These are phyloP conservation scores for Penicillium sp. DNA, from an alignment of 2,329 filamentous ascomycete genomes.

Conservation along the genomic window DNA sequence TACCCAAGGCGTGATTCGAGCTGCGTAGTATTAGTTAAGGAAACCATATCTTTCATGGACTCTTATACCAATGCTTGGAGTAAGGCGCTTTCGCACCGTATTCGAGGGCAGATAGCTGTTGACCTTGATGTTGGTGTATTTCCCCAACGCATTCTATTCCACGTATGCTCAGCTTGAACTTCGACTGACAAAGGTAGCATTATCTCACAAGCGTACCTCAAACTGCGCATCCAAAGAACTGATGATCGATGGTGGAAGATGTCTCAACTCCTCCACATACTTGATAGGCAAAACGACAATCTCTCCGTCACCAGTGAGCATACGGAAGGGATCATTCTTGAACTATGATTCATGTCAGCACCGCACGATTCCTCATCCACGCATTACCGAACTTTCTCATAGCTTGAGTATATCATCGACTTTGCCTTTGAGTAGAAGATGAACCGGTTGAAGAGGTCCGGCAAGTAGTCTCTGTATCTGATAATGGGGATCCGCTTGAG, in stretches of 20 bases:
- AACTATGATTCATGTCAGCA: conserved; percentile 24
- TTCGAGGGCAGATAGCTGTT: conserved; percentile 27
- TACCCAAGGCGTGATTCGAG: conserved; percentile 26
- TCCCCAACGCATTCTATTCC: conserved; percentile 30
- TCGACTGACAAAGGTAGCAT: background rate
- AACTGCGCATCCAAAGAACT: conserved; percentile 33
- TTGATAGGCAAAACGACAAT: conserved; percentile 31
- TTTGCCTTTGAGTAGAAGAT: conserved; percentile 28
- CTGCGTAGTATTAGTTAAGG: conserved; percentile 11
- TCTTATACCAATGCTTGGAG: conserved; percentile 25
- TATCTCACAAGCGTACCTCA: conserved; percentile 16
- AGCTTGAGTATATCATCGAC: conserved; percentile 29
- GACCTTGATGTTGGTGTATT: conserved; percentile 31
- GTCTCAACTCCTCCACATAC: conserved; percentile 30
- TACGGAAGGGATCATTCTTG: conserved; percentile 29
- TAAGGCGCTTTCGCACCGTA: conserved; percentile 30
- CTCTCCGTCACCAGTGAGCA: conserved; percentile 34
- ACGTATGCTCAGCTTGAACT: background rate
- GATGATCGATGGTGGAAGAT: conserved; percentile 20
- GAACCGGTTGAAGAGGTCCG: conserved; percentile 29
- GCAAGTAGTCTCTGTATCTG: conserved; percentile 23
- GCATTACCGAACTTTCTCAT: conserved; percentile 23
- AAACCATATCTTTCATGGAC: background rate
- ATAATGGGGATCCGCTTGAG: conserved; percentile 28
- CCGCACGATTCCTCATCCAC: background rate